Evolutionary conservation across 495 filamentous ascomycete genomes (phyloP), one percentile per base, ranked within the genome.

Genomic region (Lasiosphaeria hispida): DNA sequence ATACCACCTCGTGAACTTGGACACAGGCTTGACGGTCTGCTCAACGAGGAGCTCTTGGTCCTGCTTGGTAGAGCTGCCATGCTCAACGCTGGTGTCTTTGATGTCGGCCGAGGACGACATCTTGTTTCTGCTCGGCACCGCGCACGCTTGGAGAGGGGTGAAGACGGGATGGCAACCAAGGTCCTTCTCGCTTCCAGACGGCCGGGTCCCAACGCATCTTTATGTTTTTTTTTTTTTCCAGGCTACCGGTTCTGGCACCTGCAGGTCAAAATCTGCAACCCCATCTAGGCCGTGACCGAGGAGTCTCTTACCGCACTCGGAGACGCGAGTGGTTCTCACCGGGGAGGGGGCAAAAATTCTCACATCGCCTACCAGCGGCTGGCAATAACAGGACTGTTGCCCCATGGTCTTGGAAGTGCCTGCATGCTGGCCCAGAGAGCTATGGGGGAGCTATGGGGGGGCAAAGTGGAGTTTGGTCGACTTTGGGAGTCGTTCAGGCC

Each of bases 1-100:
- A 63, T 82, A 84, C 67, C 74, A 75, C 18, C 69, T 60, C 41
- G 71, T 72, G 48, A 73, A 69, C 18, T 52, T 57, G 1, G 69
- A 72, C 2, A 71, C 63, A 0, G 60, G 65, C 47, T 68, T 73
- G 41, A 44, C 18, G 10, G 55, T 50, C 42, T 60, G 53, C n/a
- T 47, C 35, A 2, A 45, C 34, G 35, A n/a, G 11, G 11, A 39
- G 7, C 40, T 60, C 54, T 1, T 49, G 18, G 43, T 30, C 23
- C 23, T 30, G 23, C 23, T 30, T 30, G 23, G 23, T 30, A 30
- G 48, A 53, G 48, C 44, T 54, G 56, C 38, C 55, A 18, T 55
- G 53, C 38, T 55, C 59, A 34, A 63, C 43, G 14, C 14, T 48
- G 10, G 52, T 39, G 10, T 30, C 23, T 30, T 54, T 57, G 36